Evolutionary conservation across 2,329 filamentous ascomycete genomes (phyloP).

Genomic region (Fusarium neocosmosporiellum): DNA sequence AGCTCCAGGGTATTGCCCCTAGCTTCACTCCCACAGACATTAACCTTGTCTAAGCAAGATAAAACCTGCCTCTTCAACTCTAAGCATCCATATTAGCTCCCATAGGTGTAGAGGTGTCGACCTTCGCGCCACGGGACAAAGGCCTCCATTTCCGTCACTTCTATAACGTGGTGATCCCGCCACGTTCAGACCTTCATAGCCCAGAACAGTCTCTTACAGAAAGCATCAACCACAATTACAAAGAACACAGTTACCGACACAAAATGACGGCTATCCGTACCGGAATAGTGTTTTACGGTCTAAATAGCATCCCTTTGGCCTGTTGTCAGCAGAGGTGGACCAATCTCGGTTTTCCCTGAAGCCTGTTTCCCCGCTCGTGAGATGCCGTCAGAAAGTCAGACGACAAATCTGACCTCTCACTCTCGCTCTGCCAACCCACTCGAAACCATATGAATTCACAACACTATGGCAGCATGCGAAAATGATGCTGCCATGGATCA

Average conservation of each 20-base stretch:
- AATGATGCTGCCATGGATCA: fast-evolving
- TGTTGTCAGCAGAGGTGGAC: not conserved
- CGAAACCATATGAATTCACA: too few species aligned
- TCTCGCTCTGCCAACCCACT: not conserved
- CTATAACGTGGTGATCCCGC: too few species aligned
- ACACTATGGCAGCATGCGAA: not conserved
- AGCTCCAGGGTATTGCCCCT: not conserved
- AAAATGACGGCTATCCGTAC: too few species aligned
- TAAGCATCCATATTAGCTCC: not conserved
- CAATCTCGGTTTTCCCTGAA: not conserved
- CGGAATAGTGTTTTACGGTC: not conserved
- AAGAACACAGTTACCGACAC: not conserved
- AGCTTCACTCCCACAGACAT: not conserved
- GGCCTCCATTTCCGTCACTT: not conserved
- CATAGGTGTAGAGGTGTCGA: not conserved
- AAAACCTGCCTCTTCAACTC: too few species aligned
- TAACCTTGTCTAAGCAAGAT: too few species aligned
- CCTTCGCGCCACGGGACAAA: not conserved
- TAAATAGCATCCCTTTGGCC: not conserved
- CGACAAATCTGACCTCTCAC: not conserved
- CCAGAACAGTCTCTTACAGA: not conserved
- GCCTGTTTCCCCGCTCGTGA: not conserved
- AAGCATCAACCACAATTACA: not conserved
- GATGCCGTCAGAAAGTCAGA: not conserved
- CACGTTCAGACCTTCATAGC: not conserved